Conservation (phyloP, 169 alveolate genomes). For the Eimeria zaria region DNA sequence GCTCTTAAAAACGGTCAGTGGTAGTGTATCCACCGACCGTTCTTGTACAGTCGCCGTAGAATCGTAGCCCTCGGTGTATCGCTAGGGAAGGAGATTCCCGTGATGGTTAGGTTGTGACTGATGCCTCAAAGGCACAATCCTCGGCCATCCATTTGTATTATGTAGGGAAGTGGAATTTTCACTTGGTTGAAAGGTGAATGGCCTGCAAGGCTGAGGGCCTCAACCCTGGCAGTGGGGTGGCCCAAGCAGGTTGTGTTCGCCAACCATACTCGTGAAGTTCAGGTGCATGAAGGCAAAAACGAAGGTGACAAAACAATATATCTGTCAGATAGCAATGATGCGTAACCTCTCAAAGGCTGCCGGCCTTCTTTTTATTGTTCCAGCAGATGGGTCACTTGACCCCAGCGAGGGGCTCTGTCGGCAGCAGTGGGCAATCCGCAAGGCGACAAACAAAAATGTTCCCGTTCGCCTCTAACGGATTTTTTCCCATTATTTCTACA, state of each 20-base stretch:
- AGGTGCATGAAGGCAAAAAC: not conserved
- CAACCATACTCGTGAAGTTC: not conserved
- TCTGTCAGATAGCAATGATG: not conserved
- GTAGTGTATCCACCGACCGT: not conserved
- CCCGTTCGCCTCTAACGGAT: not conserved
- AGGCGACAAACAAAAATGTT: not conserved
- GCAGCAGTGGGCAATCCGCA: not conserved
- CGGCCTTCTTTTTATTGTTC: not conserved
- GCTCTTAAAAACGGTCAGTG: not conserved
- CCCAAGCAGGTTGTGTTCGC: not conserved
- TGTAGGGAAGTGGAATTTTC: not conserved
- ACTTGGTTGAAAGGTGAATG: not conserved
- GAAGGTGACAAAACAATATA: not conserved
- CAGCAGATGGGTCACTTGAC: constrained; percentile 13
- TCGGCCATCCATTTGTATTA: not conserved
- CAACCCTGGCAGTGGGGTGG: constrained; percentile 19
- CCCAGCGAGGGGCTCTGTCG: not conserved
- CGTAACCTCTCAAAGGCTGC: not conserved
- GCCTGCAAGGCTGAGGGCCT: not conserved
- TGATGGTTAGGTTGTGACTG: not conserved
- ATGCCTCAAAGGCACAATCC: not conserved
- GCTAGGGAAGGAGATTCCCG: not conserved
- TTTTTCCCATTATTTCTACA: not conserved
- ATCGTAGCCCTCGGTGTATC: no score
- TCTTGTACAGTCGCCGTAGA: not conserved